A percentile compares a stretch with the other conserved stretches of the same genome.
phyloP scores from a whole-genome alignment of 2,329 filamentous ascomycete species.

The Trichophyton mentagrophytes region DNA sequence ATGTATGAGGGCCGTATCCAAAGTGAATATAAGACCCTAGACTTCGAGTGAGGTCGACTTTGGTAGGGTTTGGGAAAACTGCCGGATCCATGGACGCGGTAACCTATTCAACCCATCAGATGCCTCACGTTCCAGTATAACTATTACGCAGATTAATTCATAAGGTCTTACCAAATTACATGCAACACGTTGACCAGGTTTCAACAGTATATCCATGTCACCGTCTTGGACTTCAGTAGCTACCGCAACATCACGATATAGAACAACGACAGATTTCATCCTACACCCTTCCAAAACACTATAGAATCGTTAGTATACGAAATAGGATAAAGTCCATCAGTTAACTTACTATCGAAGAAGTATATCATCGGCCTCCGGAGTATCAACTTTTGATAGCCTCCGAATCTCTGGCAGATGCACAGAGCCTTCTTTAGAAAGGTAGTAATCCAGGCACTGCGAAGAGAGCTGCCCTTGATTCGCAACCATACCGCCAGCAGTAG shows the following conservation, averaged over 20 bases:
- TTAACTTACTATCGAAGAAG: conserved; percentile 39
- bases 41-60: conserved; percentile 35
- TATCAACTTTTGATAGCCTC: conserved; percentile 34
- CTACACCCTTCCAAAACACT: conserved; percentile 32
- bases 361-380: conserved; percentile 34
- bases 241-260: conserved; percentile 26
- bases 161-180: conserved; percentile 26
- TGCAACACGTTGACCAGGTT: conserved; percentile 25
- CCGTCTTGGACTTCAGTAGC: conserved; percentile 25
- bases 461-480: conserved; percentile 47
- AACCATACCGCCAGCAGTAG: conserved; percentile 44
- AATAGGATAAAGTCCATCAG: conserved; percentile 35
- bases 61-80: conserved; percentile 27
- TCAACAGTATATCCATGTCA: conserved; percentile 21
- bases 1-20: conserved; percentile 38
- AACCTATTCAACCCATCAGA: conserved; percentile 21
- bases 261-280: conserved; percentile 26
- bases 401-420: conserved; percentile 38
- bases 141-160: conserved; percentile 15
- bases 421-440: conserved; percentile 38
- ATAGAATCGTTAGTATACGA: conserved; percentile 38
- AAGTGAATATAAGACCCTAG: conserved; percentile 31
- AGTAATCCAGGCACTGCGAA: conserved; percentile 45
- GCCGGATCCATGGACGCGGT: conserved; percentile 28
- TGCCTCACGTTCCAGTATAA: conserved; percentile 8